phyloP scores from a whole-genome alignment of 352 stramenopile species.

The Blastocystis sp. region DNA sequence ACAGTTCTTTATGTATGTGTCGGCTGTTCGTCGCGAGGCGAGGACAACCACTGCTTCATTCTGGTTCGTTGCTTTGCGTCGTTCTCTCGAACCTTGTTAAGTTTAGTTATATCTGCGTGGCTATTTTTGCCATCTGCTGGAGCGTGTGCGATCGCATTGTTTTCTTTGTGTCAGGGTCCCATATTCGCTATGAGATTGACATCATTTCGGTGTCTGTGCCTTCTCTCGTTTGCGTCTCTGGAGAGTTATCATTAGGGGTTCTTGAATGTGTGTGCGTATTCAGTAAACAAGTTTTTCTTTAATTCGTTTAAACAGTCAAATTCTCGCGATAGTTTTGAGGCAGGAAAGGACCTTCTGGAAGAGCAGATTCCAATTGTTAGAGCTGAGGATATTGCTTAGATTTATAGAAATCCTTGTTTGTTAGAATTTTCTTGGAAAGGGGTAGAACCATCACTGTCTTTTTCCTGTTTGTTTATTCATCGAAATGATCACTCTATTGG shows the following conservation, averaged over 20 bases:
- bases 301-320: neutral
- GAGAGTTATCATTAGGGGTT: neutral
- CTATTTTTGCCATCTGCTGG: neutral
- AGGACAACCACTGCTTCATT: neutral
- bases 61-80: neutral
- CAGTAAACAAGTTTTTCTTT: slow-evolving; percentile 53
- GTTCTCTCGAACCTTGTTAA: neutral
- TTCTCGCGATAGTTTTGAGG: neutral
- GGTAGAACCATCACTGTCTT: too few relatives aligned
- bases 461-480: too few relatives aligned
- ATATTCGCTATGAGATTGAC: neutral
- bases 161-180: neutral
- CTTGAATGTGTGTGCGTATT: slow-evolving; percentile 45
- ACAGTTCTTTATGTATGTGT: neutral
- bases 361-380: neutral
- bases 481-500: too few relatives aligned
- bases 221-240: neutral
- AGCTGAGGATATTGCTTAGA: neutral
- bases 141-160: neutral
- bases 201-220: slow-evolving; percentile 14
- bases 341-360: neutral
- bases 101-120: neutral
- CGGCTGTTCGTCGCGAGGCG: neutral
- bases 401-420: too few relatives aligned
- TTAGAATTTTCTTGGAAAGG: too few relatives aligned